Evolutionary conservation across 441 rosid genomes (phyloP).

Genomic region (Populus trichocarpa): DNA sequence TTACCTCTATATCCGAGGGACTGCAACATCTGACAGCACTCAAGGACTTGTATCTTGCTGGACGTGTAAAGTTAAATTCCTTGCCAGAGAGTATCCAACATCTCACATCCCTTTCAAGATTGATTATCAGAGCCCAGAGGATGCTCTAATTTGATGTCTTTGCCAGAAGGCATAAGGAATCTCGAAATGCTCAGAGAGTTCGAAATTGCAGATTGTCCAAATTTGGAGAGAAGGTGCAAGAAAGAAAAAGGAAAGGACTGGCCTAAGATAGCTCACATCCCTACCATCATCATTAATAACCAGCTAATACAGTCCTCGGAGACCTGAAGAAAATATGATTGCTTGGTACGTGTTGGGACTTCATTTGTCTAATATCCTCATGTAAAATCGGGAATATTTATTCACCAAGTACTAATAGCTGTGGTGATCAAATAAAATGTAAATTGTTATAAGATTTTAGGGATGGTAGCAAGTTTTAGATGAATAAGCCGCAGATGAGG

Average conservation of each 20-base stretch:
- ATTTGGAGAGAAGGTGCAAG: conserved; percentile 2
- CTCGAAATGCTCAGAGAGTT: neutral
- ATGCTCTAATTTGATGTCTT: conserved; percentile 11
- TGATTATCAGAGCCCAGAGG: fast-evolving
- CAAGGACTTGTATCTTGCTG: neutral
- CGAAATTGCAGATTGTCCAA: neutral
- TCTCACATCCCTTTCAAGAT: neutral
- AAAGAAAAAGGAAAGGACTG: conserved; percentile 9
- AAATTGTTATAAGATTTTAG: neutral
- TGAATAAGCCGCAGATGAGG: too few species aligned
- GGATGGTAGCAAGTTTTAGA: neutral
- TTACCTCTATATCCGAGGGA: neutral
- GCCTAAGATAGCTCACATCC: conserved; percentile 21
- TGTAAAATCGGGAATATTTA: too few species aligned
- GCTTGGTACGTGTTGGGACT: neutral
- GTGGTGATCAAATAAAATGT: neutral
- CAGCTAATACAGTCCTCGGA: neutral
- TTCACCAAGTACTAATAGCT: too few species aligned
- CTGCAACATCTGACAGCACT: neutral
- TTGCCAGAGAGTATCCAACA: conserved; percentile 7
- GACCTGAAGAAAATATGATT: neutral
- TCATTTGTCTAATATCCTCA: neutral
- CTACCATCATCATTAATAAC: neutral
- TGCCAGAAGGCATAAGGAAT: conserved; percentile 16
- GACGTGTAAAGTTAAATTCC: neutral